These are phyloP conservation scores for Hypoxylon sp. DNA, from an alignment of 2,329 filamentous ascomycete species.

Conservation along the genomic window DNA sequence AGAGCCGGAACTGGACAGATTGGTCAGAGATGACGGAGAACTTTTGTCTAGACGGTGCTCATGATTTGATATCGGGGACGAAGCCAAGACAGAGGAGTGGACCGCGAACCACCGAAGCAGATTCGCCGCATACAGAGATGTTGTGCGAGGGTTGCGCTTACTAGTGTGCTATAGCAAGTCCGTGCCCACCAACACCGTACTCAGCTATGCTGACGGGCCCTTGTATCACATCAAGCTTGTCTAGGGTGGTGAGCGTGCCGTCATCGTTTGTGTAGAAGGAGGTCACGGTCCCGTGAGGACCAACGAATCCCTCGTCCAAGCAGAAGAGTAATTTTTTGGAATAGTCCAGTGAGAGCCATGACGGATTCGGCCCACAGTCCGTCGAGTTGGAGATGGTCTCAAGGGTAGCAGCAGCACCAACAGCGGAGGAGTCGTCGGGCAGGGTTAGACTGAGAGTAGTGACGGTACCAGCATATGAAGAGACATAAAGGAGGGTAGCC, in stretches of 20 bases:
- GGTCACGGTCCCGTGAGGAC: slow-evolving; percentile 46
- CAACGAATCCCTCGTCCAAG: slow-evolving; percentile 67
- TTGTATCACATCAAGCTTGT: slow-evolving; percentile 47
- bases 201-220: slow-evolving; percentile 52
- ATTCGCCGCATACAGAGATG: slow-evolving; percentile 38
- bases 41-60: slow-evolving; percentile 19
- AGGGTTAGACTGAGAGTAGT: slow-evolving; percentile 63
- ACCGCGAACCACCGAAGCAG: slow-evolving; percentile 32
- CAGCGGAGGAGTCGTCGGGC: slow-evolving; percentile 44
- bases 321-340: slow-evolving; percentile 69
- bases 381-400: slow-evolving; percentile 60
- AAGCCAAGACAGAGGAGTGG: slow-evolving; percentile 39
- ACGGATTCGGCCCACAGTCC: slow-evolving; percentile 68
- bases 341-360: slow-evolving; percentile 72
- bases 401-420: slow-evolving; percentile 55
- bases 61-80: slow-evolving; percentile 38
- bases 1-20: slow-evolving; percentile 59
- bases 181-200: slow-evolving; percentile 50
- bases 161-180: slow-evolving; percentile 53
- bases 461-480: slow-evolving; percentile 65
- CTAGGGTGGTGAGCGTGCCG: slow-evolving; percentile 63
- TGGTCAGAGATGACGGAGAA: slow-evolving; percentile 36
- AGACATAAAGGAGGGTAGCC: slow-evolving; percentile 62
- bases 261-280: slow-evolving; percentile 58
- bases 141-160: slow-evolving; percentile 47